Base-by-base conservation (phyloP, 2,329 filamentous ascomycete species). In the Leptographium radiaticola region DNA sequence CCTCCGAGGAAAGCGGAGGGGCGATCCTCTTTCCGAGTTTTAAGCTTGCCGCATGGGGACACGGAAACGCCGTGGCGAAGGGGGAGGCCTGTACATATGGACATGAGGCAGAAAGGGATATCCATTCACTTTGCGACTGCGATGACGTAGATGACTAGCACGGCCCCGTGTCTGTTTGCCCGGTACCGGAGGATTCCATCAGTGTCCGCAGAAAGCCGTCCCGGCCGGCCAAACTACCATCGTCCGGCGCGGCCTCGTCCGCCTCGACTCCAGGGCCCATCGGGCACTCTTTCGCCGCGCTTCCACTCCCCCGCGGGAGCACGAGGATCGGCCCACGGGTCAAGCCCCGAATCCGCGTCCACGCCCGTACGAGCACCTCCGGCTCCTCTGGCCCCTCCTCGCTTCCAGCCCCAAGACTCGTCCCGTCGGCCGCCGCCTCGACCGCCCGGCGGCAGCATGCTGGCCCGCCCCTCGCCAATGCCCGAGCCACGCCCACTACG, bases 1-100 rank as follows among this genome's bases (percentile, higher is more conserved):
- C 49, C 68, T 96, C 62, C 81, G 89, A 62, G 91, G 83, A 55
- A 97, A 97, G 84, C 79, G 87, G 68, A 86, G 80, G 70, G 90
- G 89, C 53, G 91, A 97, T 66, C 76, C 84, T n/a, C 77, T 94
- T 64, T 73, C 75, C 53, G 90, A 97, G 71, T 91, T 79, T 68
- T 97, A 74, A 65, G 30, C 44, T 15, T 30, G 13, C 34, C n/a
- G 9, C 8, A 15, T 47, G 36, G 34, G 48, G 38, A 38, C 2
- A 1, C 16, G 38, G 38, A 36, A 18, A 36, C 4, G 33, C 34
- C 12, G 36, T 16, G 34, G 36, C 49, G 52, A 52, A 51, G 52
- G 36, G 25, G 13, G 25, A 45, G 8, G 55, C 55, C 49, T 70
- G 70, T 76, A 75, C 65, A 75, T 75, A 74, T 20, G 47, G 8